Percentiles rank a stretch among this genome's conserved stretches.
Conservation (phyloP, 2,329 filamentous ascomycete species). For the Cladosporium sp. region DNA sequence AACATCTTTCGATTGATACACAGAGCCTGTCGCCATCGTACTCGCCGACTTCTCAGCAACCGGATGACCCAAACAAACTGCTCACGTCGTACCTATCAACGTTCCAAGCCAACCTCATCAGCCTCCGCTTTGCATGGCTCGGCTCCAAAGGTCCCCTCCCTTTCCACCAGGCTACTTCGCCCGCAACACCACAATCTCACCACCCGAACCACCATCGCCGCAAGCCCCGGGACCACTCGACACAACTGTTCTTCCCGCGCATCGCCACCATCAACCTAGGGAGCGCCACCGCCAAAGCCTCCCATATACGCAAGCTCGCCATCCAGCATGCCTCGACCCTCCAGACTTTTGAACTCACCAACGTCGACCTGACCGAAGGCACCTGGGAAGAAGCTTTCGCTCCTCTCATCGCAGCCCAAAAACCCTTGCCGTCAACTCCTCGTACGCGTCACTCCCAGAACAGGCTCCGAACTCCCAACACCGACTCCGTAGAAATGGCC, state of each 20-base stretch:
- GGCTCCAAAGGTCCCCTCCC: conserved; percentile 73
- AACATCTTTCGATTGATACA: conserved; percentile 70
- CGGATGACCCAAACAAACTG: conserved; percentile 64
- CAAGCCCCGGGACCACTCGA: conserved; percentile 22
- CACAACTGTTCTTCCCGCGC: conserved; percentile 63
- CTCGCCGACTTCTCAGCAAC: conserved; percentile 55
- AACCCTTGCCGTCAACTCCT: neutral
- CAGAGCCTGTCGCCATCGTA: conserved; percentile 41
- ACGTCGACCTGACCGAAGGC: conserved; percentile 68
- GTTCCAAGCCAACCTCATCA: conserved; percentile 51
- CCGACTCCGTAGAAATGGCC: conserved; percentile 20
- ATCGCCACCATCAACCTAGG: conserved; percentile 69
- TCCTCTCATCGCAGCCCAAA: conserved; percentile 55
- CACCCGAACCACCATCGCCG: conserved; percentile 21
- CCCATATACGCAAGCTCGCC: conserved; percentile 71
- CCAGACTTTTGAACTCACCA: conserved; percentile 77
- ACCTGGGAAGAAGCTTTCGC: conserved; percentile 82
- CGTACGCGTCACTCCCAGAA: neutral
- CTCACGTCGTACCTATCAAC: conserved; percentile 76
- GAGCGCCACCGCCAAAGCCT: conserved; percentile 70
- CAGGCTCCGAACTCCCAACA: neutral
- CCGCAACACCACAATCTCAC: neutral
- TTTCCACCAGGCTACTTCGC: conserved; percentile 60
- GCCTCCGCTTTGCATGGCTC: conserved; percentile 76
- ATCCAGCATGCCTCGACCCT: conserved; percentile 66